phyloP scores from a whole-genome alignment of 139 green algal species.

The Yamagishiella unicocca region DNA sequence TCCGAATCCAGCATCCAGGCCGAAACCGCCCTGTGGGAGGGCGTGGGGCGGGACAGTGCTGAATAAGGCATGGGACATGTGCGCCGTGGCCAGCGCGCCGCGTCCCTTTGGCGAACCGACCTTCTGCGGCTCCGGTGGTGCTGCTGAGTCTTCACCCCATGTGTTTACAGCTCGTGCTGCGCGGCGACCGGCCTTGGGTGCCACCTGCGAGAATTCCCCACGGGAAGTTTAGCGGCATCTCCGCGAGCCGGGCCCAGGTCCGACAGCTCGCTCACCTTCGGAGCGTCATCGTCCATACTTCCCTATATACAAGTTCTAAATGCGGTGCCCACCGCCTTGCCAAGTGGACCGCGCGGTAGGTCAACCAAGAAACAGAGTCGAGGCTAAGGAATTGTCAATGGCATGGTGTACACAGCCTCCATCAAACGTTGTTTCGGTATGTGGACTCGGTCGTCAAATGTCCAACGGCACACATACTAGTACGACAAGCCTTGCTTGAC shows the following conservation, averaged over 20 bases:
- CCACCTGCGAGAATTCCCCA: neutral
- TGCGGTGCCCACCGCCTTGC: too few relatives aligned
- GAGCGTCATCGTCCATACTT: constrained; percentile 25
- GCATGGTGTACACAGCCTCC: too few relatives aligned
- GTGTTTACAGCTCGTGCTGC: constrained; percentile 1
- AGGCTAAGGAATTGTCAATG: too few relatives aligned
- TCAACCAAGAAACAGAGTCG: too few relatives aligned
- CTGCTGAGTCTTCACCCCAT: constrained; percentile 33
- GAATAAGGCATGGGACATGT: neutral
- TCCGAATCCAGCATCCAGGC: constrained; percentile 18
- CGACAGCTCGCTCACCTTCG: neutral
- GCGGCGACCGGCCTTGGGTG: constrained; percentile 23
- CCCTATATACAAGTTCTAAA: neutral
- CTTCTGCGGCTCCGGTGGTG: constrained; percentile 22
- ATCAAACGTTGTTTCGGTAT: too few relatives aligned
- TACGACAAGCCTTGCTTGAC: too few relatives aligned
- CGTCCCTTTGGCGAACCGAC: neutral
- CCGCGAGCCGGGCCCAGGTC: too few relatives aligned
- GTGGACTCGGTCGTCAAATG: too few relatives aligned
- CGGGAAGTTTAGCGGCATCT: neutral
- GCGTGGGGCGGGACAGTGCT: neutral
- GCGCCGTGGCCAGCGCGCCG: too few relatives aligned
- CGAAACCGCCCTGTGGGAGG: constrained; percentile 32
- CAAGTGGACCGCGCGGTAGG: too few relatives aligned
- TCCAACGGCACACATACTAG: too few relatives aligned